Conservation (phyloP, 306 rosid genomes). For the Quercus variabilis region DNA sequence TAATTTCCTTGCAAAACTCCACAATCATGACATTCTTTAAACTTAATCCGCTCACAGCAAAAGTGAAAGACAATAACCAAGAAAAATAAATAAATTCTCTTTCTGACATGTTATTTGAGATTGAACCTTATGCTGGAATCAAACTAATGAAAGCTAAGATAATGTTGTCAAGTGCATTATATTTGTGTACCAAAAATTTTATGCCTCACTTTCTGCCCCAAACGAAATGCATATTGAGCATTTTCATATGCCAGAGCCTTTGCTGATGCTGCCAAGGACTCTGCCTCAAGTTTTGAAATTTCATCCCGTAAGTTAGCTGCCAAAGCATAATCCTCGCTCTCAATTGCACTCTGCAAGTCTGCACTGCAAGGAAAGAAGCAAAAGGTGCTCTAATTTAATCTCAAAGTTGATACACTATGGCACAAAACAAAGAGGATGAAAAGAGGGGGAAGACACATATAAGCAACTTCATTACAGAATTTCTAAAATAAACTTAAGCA, state of each 20-base stretch:
- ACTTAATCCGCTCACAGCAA: neutral
- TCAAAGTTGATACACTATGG: slow-evolving; percentile 5
- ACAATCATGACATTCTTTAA: slow-evolving; percentile 12
- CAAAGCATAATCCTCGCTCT: slow-evolving; percentile 66
- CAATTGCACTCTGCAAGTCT: slow-evolving; percentile 74
- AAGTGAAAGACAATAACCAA: neutral
- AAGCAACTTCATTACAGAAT: neutral
- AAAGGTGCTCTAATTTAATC: neutral
- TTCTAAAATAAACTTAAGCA: slow-evolving; percentile 19
- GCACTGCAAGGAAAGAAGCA: slow-evolving; percentile 52
- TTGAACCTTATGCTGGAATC: neutral
- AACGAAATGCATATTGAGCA: slow-evolving; percentile 67
- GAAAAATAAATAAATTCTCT: neutral
- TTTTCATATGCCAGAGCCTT: slow-evolving; percentile 79
- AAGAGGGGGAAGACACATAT: neutral
- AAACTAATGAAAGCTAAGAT: slow-evolving; percentile 12
- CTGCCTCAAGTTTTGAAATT: slow-evolving; percentile 75
- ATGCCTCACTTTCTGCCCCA: slow-evolving; percentile 92
- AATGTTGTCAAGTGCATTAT: slow-evolving; percentile 9
- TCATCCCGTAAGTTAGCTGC: slow-evolving; percentile 78
- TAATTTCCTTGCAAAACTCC: slow-evolving; percentile 14
- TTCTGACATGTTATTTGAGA: neutral
- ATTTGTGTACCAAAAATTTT: slow-evolving; percentile 53
- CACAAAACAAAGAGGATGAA: neutral
- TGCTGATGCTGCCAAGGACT: slow-evolving; percentile 79